These are phyloP conservation scores for Aspergillus phoenicis DNA, from an alignment of 2,329 filamentous ascomycete genomes.

Conservation along the genomic window DNA sequence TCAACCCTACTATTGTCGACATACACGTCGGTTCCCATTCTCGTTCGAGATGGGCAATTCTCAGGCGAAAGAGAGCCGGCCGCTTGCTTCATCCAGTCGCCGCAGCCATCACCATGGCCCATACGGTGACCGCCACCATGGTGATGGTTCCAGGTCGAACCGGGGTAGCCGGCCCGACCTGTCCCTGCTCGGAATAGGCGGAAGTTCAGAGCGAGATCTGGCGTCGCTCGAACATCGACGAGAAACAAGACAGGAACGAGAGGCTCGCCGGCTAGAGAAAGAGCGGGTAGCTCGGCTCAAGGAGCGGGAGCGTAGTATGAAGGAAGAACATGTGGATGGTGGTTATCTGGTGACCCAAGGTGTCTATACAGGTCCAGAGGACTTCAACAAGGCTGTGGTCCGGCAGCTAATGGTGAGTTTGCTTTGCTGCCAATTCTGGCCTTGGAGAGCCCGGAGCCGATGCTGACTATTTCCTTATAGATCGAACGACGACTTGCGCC, in stretches of 20 bases:
- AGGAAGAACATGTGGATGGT: constrained; percentile 89
- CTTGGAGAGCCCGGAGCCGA: background rate
- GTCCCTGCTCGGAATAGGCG: constrained; percentile 60
- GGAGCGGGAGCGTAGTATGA: constrained; percentile 87
- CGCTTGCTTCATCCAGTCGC: constrained; percentile 29
- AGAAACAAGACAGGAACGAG: constrained; percentile 88
- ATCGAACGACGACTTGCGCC: constrained; percentile 90
- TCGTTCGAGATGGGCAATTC: constrained; percentile 47
- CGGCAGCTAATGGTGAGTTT: constrained; percentile 81
- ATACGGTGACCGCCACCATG: constrained; percentile 33
- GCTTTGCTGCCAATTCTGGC: background rate
- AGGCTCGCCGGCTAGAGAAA: constrained; percentile 80
- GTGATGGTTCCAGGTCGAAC: constrained; percentile 49
- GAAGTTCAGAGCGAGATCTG: constrained; percentile 53
- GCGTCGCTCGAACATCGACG: constrained; percentile 62
- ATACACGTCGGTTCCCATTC: constrained; percentile 11
- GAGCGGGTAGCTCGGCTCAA: constrained; percentile 74
- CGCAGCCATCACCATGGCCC: constrained; percentile 37
- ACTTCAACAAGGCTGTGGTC: constrained; percentile 87
- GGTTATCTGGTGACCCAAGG: constrained; percentile 93
- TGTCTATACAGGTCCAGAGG: constrained; percentile 87
- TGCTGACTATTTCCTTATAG: constrained; percentile 53
- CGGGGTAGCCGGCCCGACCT: constrained; percentile 61
- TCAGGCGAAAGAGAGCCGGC: constrained; percentile 50
- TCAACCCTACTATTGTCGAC: background rate